A percentile compares a stretch with the other conserved stretches of the same genome.
These are phyloP conservation scores for Paradendryphiella salina DNA, from an alignment of 2,329 filamentous ascomycete genomes.

Conservation along the genomic window DNA sequence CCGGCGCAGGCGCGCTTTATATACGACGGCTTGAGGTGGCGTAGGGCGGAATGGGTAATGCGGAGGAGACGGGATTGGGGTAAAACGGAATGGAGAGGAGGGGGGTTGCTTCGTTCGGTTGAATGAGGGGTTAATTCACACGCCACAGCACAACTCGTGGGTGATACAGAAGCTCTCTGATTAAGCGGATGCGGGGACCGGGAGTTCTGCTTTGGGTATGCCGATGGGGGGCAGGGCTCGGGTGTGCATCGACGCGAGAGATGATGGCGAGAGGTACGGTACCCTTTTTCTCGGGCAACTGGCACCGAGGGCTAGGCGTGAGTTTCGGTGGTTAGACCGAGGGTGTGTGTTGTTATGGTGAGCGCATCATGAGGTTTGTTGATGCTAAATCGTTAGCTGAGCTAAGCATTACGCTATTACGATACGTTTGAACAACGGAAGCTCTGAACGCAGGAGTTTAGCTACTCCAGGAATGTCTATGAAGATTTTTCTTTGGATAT, in stretches of 20 bases:
- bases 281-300: conserved; percentile 4
- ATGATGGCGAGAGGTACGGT: neutral
- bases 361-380: neutral
- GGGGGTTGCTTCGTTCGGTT: conserved; percentile 18
- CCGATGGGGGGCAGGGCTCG: conserved; percentile 25
- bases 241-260: conserved; percentile 3
- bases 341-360: neutral
- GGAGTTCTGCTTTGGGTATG: conserved; percentile 30
- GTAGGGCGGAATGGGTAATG: neutral
- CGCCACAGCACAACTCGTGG: conserved; percentile 5
- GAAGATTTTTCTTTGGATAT: neutral
- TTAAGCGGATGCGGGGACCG: conserved; percentile 22
- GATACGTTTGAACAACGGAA: neutral
- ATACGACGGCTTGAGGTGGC: neutral
- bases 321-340: conserved; percentile 25
- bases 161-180: conserved; percentile 6
- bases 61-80: neutral
- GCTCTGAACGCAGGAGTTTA: too few relatives aligned
- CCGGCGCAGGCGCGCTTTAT: neutral
- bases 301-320: conserved; percentile 8
- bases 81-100: conserved; percentile 3
- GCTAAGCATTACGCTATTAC: neutral
- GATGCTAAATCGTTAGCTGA: neutral
- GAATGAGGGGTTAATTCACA: conserved; percentile 22
- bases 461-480: too few relatives aligned